Evolutionary conservation across 495 filamentous ascomycete genomes (phyloP).

Genomic region (Emericellopsis terricola): DNA sequence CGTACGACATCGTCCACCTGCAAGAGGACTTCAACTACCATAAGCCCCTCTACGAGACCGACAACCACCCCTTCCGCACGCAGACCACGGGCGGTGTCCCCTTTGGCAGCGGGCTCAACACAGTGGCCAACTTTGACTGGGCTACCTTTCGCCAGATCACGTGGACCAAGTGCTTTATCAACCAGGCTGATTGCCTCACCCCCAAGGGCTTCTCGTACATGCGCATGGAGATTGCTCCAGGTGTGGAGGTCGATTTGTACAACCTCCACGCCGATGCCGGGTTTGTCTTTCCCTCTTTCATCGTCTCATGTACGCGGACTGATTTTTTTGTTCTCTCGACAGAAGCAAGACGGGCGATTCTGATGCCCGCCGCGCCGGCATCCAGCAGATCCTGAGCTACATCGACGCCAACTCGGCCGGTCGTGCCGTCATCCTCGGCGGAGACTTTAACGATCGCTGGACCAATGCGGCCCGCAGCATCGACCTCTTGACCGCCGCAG

Average conservation of each 20-base stretch:
- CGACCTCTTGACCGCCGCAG: conserved; percentile 20
- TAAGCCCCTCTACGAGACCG: conserved; percentile 33
- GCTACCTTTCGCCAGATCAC: conserved; percentile 34
- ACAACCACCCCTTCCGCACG: conserved; percentile 37
- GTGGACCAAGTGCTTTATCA: conserved; percentile 38
- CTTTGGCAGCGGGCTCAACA: conserved; percentile 43
- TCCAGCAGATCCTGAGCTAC: conserved; percentile 35
- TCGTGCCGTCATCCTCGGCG: conserved; percentile 40
- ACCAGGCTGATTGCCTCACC: conserved; percentile 40
- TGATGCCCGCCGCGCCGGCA: conserved; percentile 30
- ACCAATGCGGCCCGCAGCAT: conserved; percentile 32
- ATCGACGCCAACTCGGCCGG: conserved; percentile 32
- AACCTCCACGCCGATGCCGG: conserved; percentile 48
- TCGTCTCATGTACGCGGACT: not conserved
- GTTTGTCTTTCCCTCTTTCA: conserved; percentile 3
- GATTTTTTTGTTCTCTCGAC: not conserved
- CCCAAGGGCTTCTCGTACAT: conserved; percentile 49
- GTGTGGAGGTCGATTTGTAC: conserved; percentile 36
- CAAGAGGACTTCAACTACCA: conserved; percentile 57
- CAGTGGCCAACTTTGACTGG: conserved; percentile 35
- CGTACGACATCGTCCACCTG: conserved; percentile 39
- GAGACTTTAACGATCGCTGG: conserved; percentile 42
- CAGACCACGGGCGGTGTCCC: conserved; percentile 40
- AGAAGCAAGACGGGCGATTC: conserved; percentile 25
- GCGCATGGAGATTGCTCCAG: conserved; percentile 22